Evolutionary conservation across 1,284 basidiomycete genomes (phyloP).

Genomic region (Coriolopsis trogii): DNA sequence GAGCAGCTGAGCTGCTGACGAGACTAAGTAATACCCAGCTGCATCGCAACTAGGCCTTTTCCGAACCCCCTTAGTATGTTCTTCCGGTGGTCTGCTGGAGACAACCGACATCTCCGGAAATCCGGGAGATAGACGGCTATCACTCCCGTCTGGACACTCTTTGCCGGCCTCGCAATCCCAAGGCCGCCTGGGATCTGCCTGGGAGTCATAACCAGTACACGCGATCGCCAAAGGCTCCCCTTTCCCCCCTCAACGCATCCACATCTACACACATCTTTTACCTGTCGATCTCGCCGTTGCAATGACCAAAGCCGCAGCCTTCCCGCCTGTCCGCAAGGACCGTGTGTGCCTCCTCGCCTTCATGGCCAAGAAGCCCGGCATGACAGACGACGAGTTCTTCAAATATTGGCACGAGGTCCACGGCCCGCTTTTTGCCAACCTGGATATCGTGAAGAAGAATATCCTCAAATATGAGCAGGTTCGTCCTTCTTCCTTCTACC

Average conservation of each 20-base stretch:
- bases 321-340: slow-evolving; percentile 14
- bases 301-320: background rate
- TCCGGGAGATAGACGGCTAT: too few relatives aligned
- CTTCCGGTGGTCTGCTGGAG: too few relatives aligned
- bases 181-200: background rate
- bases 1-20: too few relatives aligned
- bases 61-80: too few relatives aligned
- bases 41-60: too few relatives aligned
- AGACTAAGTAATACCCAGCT: too few relatives aligned
- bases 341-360: slow-evolving; percentile 22
- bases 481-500: background rate
- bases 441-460: slow-evolving; percentile 29
- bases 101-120: too few relatives aligned
- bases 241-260: background rate
- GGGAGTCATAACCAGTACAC: background rate
- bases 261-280: background rate
- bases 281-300: background rate
- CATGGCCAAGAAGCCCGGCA: slow-evolving; percentile 18
- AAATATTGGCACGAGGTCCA: slow-evolving; percentile 27
- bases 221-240: background rate
- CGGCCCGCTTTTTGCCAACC: slow-evolving; percentile 22
- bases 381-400: slow-evolving; percentile 22
- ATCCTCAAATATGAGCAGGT: slow-evolving; percentile 31
- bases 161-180: too few relatives aligned
- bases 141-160: too few relatives aligned